Conservation (phyloP, 352 stramenopile genomes). For the Phytophthora capsici region DNA sequence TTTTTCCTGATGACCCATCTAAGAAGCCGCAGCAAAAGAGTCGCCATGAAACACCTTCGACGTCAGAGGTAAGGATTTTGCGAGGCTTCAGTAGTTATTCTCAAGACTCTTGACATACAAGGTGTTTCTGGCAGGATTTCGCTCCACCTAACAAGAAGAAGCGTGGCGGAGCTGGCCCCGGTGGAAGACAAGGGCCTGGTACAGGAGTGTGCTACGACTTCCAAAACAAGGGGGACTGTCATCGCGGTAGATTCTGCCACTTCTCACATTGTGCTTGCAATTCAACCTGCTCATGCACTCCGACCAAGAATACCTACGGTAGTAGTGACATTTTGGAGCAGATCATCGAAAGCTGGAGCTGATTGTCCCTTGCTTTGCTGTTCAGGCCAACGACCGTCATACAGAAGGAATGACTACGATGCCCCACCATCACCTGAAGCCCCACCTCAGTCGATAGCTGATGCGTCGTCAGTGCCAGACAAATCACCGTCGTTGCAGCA, state of each 20-base stretch:
- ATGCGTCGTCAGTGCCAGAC: slow-evolving; percentile 43
- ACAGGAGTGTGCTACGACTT: slow-evolving; percentile 90
- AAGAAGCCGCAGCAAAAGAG: slow-evolving; percentile 63
- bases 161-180: slow-evolving; percentile 38
- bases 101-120: slow-evolving; percentile 3
- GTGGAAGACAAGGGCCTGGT: slow-evolving; percentile 47
- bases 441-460: slow-evolving; percentile 28
- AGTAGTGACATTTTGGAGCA: slow-evolving; percentile 4
- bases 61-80: slow-evolving; percentile 47
- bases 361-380: slow-evolving; percentile 15
- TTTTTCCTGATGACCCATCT: slow-evolving; percentile 72
- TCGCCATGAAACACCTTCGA: slow-evolving; percentile 40
- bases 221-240: slow-evolving; percentile 88
- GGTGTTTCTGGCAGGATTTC: slow-evolving; percentile 52
- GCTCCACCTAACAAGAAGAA: slow-evolving; percentile 72
- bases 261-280: slow-evolving; percentile 91
- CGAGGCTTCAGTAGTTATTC: background rate
- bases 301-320: slow-evolving; percentile 88
- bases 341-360: slow-evolving; percentile 5
- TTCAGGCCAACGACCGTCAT: slow-evolving; percentile 80
- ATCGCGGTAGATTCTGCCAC: slow-evolving; percentile 84
- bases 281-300: slow-evolving; percentile 84
- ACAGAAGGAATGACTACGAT: slow-evolving; percentile 84
- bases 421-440: slow-evolving; percentile 70
- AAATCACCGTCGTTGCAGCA: slow-evolving; percentile 47